Evolutionary conservation across 2,329 filamentous ascomycete species (phyloP).

Genomic region (Colletotrichum godetiae): DNA sequence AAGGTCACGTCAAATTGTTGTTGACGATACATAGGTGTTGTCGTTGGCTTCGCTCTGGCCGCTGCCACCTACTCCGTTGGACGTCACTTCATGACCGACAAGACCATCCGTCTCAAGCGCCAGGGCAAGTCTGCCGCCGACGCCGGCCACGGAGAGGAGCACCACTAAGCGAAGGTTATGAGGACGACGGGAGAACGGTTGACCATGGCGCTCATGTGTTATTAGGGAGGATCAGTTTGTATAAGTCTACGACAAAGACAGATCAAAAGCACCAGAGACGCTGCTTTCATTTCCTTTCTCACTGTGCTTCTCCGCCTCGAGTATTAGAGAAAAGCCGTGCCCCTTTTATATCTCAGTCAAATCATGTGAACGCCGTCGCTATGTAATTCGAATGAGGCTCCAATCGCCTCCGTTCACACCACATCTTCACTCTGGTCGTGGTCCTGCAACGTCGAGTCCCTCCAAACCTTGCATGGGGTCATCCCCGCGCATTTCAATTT

Average conservation of each 20-base stretch:
- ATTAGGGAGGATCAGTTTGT: constrained; percentile 36
- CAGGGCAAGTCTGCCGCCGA: constrained; percentile 60
- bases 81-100: constrained; percentile 88
- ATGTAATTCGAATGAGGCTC: constrained; percentile 46
- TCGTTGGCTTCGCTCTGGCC: constrained; percentile 85
- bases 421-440: constrained; percentile 75
- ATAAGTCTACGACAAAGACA: constrained; percentile 35
- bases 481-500: constrained; percentile 66
- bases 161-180: constrained; percentile 46
- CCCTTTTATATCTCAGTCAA: constrained; percentile 34
- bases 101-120: constrained; percentile 88
- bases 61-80: constrained; percentile 85
- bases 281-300: constrained; percentile 33
- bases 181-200: constrained; percentile 24
- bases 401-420: constrained; percentile 36
- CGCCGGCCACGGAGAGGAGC: constrained; percentile 45
- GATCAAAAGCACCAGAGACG: constrained; percentile 34
- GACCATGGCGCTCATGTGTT: constrained; percentile 32
- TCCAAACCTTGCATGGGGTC: constrained; percentile 98
- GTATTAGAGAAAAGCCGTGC: constrained; percentile 15
- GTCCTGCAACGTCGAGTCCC: constrained; percentile 92
- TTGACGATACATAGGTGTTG: constrained; percentile 70
- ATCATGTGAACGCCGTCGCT: constrained; percentile 56
- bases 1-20: not conserved
- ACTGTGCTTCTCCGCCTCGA: constrained; percentile 15